These are phyloP conservation scores for Fusarium dimerum DNA, from an alignment of 2,329 filamentous ascomycete species.

Conservation along the genomic window DNA sequence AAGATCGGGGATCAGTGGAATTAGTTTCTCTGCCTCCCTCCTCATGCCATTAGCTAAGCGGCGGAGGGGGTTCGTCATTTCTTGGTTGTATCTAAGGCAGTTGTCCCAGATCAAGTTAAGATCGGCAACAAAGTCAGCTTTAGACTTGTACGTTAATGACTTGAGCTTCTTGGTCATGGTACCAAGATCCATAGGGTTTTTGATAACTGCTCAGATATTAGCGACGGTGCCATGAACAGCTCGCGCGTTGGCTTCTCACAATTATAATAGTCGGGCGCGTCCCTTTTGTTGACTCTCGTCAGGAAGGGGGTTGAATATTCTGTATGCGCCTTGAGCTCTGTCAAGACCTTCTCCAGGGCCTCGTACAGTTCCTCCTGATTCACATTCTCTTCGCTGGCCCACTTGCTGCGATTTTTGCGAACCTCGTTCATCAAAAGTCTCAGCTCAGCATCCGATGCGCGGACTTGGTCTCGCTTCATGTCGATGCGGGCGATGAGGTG, in stretches of 20 bases:
- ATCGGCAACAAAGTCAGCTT: constrained; percentile 92
- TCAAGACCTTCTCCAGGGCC: constrained; percentile 92
- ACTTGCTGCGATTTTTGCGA: constrained; percentile 96
- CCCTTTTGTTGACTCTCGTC: constrained; percentile 92
- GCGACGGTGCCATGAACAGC: constrained; percentile 2
- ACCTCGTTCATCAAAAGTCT: constrained; percentile 95
- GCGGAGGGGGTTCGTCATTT: constrained; percentile 80
- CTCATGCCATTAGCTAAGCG: constrained; percentile 96
- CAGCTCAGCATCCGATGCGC: constrained; percentile 89
- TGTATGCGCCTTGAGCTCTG: constrained; percentile 94
- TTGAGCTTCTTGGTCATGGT: constrained; percentile 98
- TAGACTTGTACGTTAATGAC: constrained; percentile 76
- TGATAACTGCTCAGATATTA: constrained; percentile 67
- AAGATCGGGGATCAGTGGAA: constrained; percentile 92
- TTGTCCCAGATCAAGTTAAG: constrained; percentile 97
- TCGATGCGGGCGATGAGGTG: constrained; percentile 96
- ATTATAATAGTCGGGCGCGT: constrained; percentile 92
- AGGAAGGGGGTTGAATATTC: constrained; percentile 97
- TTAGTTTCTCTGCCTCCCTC: constrained; percentile 95
- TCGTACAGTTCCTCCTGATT: constrained; percentile 98
- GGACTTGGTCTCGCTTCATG: constrained; percentile 84
- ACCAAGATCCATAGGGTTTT: constrained; percentile 96
- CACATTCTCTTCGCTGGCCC: constrained; percentile 96
- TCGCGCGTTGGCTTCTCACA: constrained; percentile 56
- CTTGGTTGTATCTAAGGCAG: constrained; percentile 92